A percentile compares a stretch with the other conserved stretches of the same genome.
These are phyloP conservation scores for Aplosporella prunicola DNA, from an alignment of 2,329 filamentous ascomycete genomes.

Conservation along the genomic window DNA sequence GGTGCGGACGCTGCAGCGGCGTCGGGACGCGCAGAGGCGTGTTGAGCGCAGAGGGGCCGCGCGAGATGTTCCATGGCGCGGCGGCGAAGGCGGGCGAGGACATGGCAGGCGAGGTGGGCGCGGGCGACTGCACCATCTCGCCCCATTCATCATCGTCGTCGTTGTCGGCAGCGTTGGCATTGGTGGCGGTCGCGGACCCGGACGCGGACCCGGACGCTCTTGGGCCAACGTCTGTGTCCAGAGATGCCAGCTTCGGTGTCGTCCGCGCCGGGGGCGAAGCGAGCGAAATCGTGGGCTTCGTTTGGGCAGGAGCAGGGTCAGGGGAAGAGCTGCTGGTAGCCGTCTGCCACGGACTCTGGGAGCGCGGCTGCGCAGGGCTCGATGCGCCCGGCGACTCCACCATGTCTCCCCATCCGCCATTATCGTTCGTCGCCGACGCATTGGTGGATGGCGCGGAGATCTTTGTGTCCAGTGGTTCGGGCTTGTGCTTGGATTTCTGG, in stretches of 20 bases:
- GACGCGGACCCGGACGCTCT: slow-evolving; percentile 8
- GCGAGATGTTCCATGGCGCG: slow-evolving; percentile 5
- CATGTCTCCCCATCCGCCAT: no score
- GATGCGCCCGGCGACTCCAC: no score
- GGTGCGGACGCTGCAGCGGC: slow-evolving; percentile 8
- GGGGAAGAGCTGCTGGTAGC: no score
- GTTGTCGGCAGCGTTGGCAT: slow-evolving; percentile 9
- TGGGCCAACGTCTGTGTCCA: slow-evolving; percentile 4
- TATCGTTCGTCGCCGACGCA: no score
- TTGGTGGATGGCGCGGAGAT: neutral
- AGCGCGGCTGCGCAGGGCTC: no score
- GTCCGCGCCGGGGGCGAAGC: no score
- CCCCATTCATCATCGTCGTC: slow-evolving; percentile 30
- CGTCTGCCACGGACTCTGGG: no score
- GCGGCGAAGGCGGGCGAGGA: slow-evolving; percentile 13
- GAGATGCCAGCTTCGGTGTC: slow-evolving; percentile 3
- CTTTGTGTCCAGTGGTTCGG: slow-evolving; percentile 1
- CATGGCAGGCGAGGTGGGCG: slow-evolving; percentile 15
- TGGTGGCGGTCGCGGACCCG: neutral
- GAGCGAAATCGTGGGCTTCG: no score
- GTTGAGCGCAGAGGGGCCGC: slow-evolving; percentile 3
- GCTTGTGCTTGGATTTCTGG: no score
- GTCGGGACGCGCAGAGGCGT: slow-evolving; percentile 5
- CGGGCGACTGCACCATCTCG: slow-evolving; percentile 30
- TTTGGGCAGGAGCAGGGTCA: no score